Conservation (phyloP, 2,329 filamentous ascomycete species). For the Coniochaeta sp. region DNA sequence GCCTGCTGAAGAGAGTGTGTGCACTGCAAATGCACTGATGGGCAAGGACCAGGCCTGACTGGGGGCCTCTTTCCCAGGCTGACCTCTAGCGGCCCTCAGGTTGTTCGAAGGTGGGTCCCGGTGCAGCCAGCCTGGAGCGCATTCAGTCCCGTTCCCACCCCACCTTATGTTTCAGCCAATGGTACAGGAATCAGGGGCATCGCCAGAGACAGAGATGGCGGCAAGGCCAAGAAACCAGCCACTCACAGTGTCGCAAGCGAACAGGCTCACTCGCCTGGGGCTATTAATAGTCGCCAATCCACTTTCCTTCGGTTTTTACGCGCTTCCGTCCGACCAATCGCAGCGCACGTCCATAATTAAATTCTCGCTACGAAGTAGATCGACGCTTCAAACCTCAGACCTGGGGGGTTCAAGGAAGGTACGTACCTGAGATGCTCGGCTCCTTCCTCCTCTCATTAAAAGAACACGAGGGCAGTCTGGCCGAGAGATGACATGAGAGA, state of each 20-base stretch:
- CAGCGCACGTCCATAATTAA: not conserved
- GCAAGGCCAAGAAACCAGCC: not conserved
- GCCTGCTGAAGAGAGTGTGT: not conserved
- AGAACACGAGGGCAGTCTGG: too few relatives aligned
- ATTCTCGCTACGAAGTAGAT: slow-evolving; percentile 3
- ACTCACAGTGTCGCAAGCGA: not conserved
- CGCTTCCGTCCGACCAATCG: not conserved
- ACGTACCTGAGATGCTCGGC: too few relatives aligned
- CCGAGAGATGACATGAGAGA: too few relatives aligned
- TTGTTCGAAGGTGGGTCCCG: not conserved
- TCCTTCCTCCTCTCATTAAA: too few relatives aligned
- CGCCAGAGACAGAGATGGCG: not conserved
- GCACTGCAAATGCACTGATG: not conserved
- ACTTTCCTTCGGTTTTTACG: not conserved
- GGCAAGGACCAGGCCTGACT: too few relatives aligned
- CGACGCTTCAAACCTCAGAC: not conserved
- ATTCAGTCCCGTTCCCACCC: not conserved
- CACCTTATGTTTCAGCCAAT: slow-evolving; percentile 1
- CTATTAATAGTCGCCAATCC: not conserved
- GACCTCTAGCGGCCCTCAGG: not conserved
- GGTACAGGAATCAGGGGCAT: not conserved
- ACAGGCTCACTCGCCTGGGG: not conserved
- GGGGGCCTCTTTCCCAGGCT: not conserved
- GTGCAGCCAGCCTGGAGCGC: not conserved
- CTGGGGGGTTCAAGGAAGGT: not conserved